Conservation (phyloP, 495 filamentous ascomycete genomes). For the Lasiosphaeria miniovina region DNA sequence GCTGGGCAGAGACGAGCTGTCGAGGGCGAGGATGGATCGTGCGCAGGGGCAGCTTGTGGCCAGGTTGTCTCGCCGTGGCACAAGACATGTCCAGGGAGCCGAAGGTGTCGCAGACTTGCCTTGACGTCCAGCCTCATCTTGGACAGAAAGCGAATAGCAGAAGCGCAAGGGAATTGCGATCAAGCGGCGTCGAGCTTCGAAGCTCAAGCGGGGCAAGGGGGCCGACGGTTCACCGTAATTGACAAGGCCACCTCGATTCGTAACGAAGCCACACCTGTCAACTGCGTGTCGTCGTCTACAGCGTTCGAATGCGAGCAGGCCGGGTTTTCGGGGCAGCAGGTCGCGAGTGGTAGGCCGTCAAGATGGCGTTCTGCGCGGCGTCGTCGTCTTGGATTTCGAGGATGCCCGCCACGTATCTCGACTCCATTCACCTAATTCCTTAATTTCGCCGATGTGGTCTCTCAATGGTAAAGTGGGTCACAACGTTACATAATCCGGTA, state of each 20-base stretch:
- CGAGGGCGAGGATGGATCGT: conserved; percentile 12
- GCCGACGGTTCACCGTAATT: conserved; percentile 16
- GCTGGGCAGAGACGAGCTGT: conserved; percentile 3
- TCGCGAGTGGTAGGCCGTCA: conserved; percentile 9
- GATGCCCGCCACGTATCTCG: conserved; percentile 33
- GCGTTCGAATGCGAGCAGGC: neutral
- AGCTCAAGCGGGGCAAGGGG: conserved; percentile 27
- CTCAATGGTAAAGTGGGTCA: conserved; percentile 15
- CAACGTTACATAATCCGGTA: conserved; percentile 22
- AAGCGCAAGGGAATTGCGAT: neutral
- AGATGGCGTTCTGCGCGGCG: neutral
- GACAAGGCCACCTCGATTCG: conserved; percentile 1
- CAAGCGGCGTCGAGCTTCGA: conserved; percentile 9
- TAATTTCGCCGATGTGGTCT: conserved; percentile 38
- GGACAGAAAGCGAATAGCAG: conserved; percentile 19
- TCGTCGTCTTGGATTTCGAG: conserved; percentile 7
- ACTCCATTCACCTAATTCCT: conserved; percentile 19
- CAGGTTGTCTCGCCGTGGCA: conserved; percentile 17
- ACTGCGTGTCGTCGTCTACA: conserved; percentile 4
- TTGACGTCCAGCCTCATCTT: conserved; percentile 90
- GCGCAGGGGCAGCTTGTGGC: conserved; percentile 15
- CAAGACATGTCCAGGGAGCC: neutral
- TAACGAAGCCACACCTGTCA: conserved; percentile 3
- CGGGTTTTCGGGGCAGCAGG: conserved; percentile 4
- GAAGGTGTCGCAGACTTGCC: conserved; percentile 52